These are phyloP conservation scores for Populus hybrid DNA, from an alignment of 441 rosid species.

Conservation along the genomic window DNA sequence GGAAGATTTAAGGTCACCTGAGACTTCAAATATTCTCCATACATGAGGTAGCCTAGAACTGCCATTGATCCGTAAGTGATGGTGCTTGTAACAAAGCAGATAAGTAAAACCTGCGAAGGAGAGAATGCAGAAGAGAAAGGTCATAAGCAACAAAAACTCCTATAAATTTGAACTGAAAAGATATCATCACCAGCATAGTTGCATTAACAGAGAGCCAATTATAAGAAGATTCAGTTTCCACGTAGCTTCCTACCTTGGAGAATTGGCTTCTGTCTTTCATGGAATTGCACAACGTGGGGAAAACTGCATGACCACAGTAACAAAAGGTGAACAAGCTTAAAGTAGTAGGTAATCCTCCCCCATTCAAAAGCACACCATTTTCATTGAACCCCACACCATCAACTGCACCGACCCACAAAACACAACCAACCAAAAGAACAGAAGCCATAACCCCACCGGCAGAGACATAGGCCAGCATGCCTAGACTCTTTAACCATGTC, in stretches of 20 bases:
- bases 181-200: background rate
- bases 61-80: conserved; percentile 61
- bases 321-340: conserved; percentile 58
- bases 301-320: conserved; percentile 61
- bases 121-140: background rate
- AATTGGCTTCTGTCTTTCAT: conserved; percentile 66
- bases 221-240: too few species aligned
- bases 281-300: conserved; percentile 64
- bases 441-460: conserved; percentile 61
- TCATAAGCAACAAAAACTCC: background rate
- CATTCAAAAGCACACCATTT: conserved; percentile 35
- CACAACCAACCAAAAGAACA: conserved; percentile 39
- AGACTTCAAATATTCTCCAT: conserved; percentile 51
- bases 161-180: background rate
- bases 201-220: background rate
- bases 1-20: conserved; percentile 76
- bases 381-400: conserved; percentile 55
- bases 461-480: conserved; percentile 51
- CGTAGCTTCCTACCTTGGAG: conserved; percentile 42
- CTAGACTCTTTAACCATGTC: conserved; percentile 64
- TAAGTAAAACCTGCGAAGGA: conserved; percentile 41
- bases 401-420: conserved; percentile 49
- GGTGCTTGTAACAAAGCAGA: conserved; percentile 52
- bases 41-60: conserved; percentile 62
- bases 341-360: conserved; percentile 55